Percentiles rank a stretch among this genome's conserved stretches.
These are phyloP conservation scores for Apiospora pterosperma DNA, from an alignment of 2,329 filamentous ascomycete genomes.

Conservation along the genomic window DNA sequence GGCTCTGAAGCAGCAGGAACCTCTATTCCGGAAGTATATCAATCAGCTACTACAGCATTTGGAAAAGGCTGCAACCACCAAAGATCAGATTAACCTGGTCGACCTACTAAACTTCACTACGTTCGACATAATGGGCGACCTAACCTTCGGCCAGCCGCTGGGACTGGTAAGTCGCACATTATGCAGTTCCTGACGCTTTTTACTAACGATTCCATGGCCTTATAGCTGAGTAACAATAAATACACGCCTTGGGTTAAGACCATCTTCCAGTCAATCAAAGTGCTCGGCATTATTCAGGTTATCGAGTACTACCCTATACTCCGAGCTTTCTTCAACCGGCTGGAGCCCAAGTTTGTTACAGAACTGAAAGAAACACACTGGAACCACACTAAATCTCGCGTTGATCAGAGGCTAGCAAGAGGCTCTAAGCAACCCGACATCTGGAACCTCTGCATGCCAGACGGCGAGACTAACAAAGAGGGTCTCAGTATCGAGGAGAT, in stretches of 20 bases:
- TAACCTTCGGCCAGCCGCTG: slow-evolving; percentile 17
- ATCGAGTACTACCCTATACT: slow-evolving; percentile 15
- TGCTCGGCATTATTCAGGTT: slow-evolving; percentile 12
- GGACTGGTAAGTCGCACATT: slow-evolving; percentile 5
- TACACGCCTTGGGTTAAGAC: slow-evolving; percentile 16
- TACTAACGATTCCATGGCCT: no score
- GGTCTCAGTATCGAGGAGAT: slow-evolving; percentile 12
- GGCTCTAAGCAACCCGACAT: neutral
- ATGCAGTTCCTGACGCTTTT: no score
- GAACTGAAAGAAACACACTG: neutral
- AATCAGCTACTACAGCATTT: slow-evolving; percentile 15
- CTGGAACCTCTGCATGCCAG: neutral
- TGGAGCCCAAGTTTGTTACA: neutral
- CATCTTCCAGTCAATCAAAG: slow-evolving; percentile 18
- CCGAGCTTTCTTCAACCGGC: slow-evolving; percentile 8
- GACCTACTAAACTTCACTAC: slow-evolving; percentile 17
- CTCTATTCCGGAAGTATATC: slow-evolving; percentile 29
- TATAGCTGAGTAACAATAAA: slow-evolving; percentile 10
- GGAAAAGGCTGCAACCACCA: slow-evolving; percentile 10
- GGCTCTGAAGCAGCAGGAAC: slow-evolving; percentile 15
- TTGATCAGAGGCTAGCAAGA: neutral
- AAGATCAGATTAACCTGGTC: no score
- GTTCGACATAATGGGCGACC: slow-evolving; percentile 20
- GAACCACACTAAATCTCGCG: neutral
- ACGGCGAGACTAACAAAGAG: slow-evolving; percentile 10